phyloP scores from a whole-genome alignment of 352 stramenopile genomes.

The Phytopythium sindhum region DNA sequence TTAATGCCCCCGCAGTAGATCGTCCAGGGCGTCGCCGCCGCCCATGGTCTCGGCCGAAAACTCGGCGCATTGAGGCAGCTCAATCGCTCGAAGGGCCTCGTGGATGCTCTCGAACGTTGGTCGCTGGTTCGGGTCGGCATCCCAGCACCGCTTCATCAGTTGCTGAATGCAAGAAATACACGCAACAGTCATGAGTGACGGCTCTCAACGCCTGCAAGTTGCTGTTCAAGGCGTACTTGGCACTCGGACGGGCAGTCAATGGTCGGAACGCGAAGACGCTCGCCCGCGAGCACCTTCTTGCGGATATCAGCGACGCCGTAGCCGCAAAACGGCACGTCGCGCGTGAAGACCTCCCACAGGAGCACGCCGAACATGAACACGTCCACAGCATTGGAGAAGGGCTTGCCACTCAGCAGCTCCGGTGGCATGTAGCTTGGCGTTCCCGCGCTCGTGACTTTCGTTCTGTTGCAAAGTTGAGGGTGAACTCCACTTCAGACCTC shows the following conservation, averaged over 20 bases:
- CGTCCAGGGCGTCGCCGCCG: constrained; percentile 61
- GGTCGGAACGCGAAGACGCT: constrained; percentile 73
- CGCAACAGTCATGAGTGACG: constrained; percentile 1
- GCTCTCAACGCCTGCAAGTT: neutral
- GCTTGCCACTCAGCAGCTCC: constrained; percentile 75
- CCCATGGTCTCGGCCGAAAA: constrained; percentile 27
- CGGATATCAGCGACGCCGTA: constrained; percentile 75
- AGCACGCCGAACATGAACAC: constrained; percentile 93
- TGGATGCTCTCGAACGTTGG: constrained; percentile 63
- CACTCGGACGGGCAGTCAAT: constrained; percentile 60
- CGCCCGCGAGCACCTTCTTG: constrained; percentile 60
- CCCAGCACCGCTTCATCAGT: constrained; percentile 70
- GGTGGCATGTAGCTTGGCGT: constrained; percentile 90
- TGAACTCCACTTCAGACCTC: too few species aligned
- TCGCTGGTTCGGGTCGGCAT: constrained; percentile 41
- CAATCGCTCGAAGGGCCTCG: constrained; percentile 33
- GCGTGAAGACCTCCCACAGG: constrained; percentile 88
- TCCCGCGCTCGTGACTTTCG: constrained; percentile 71
- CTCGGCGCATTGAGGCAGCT: constrained; percentile 25
- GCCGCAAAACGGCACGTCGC: constrained; percentile 73
- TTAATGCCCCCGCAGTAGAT: constrained; percentile 39
- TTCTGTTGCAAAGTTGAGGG: constrained; percentile 28
- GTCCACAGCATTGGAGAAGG: constrained; percentile 90
- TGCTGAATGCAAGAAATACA: constrained; percentile 22
- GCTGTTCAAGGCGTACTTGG: constrained; percentile 22